Conservation (phyloP, 805 yeast genomes). For the Kodamaea nitidulidarum region DNA sequence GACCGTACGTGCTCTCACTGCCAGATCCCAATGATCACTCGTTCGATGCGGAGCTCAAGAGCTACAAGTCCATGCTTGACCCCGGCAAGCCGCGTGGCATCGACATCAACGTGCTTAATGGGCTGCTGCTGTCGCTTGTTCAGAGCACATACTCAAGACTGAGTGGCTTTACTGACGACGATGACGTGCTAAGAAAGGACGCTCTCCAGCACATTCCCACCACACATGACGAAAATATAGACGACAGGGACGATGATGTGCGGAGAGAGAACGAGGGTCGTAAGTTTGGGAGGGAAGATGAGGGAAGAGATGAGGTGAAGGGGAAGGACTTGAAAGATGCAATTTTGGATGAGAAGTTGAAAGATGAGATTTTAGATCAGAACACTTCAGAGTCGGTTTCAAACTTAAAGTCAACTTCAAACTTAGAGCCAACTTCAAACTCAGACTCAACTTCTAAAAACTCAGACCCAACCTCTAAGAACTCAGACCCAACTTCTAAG, state of each 20-base stretch:
- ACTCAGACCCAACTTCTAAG: no score
- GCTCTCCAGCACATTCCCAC: conserved; percentile 29
- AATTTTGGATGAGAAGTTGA: no score
- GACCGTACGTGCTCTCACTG: not conserved
- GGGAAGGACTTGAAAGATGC: no score
- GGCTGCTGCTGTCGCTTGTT: conserved; percentile 5
- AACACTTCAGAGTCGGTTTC: no score
- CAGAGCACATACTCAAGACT: conserved; percentile 7
- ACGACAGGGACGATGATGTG: conserved; percentile 14
- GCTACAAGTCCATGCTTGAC: conserved; percentile 39
- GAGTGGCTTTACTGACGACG: conserved; percentile 7
- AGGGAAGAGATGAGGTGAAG: no score
- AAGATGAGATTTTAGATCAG: no score
- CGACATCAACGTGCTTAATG: conserved; percentile 24
- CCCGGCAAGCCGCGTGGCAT: conserved; percentile 36
- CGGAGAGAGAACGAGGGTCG: not conserved
- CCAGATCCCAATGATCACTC: not conserved
- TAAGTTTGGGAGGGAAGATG: not conserved
- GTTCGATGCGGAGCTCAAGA: conserved; percentile 3
- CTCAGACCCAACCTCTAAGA: no score
- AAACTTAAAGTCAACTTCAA: no score
- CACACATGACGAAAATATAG: conserved; percentile 31
- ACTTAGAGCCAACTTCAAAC: no score
- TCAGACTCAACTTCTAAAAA: no score
- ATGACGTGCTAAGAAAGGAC: conserved; percentile 17